phyloP scores from a whole-genome alignment of 768 basidiomycete genomes.

The Podaxis sp. region DNA sequence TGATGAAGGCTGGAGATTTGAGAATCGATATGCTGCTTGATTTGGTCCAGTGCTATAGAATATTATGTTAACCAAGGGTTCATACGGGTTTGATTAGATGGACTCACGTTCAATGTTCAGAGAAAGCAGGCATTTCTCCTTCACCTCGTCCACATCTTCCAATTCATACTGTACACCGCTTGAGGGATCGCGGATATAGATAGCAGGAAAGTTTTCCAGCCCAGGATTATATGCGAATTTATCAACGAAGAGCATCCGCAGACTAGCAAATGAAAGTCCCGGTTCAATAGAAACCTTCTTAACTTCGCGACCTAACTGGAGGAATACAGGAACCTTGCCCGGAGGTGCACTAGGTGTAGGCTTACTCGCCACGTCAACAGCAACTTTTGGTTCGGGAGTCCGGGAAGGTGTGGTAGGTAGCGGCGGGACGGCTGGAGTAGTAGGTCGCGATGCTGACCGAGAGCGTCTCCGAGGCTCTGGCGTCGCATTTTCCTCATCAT shows the following conservation, averaged over 20 bases:
- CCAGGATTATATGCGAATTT: constrained; percentile 94
- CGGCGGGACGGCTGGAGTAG: constrained; percentile 45
- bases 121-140: constrained; percentile 83
- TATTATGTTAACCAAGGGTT: constrained; percentile 8
- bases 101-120: constrained; percentile 95
- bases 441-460: constrained; percentile 28
- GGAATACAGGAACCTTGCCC: constrained; percentile 69
- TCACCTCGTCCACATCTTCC: constrained; percentile 91
- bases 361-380: constrained; percentile 11
- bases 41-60: constrained; percentile 87
- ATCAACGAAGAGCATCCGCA: constrained; percentile 91
- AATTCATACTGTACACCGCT: constrained; percentile 95
- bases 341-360: constrained; percentile 18
- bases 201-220: constrained; percentile 89
- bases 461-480: constrained; percentile 24
- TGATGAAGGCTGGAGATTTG: constrained; percentile 84
- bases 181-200: constrained; percentile 90
- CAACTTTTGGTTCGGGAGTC: constrained; percentile 35
- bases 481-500: constrained; percentile 50
- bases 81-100: constrained; percentile 4
- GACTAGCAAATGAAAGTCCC: constrained; percentile 65
- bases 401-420: constrained; percentile 45
- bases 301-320: constrained; percentile 88
- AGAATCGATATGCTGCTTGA: constrained; percentile 95
- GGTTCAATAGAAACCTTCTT: constrained; percentile 81